Evolutionary conservation across 179 eudicot species (phyloP), one percentile per base, ranked within the genome.

Genomic region (Silene coronaria): DNA sequence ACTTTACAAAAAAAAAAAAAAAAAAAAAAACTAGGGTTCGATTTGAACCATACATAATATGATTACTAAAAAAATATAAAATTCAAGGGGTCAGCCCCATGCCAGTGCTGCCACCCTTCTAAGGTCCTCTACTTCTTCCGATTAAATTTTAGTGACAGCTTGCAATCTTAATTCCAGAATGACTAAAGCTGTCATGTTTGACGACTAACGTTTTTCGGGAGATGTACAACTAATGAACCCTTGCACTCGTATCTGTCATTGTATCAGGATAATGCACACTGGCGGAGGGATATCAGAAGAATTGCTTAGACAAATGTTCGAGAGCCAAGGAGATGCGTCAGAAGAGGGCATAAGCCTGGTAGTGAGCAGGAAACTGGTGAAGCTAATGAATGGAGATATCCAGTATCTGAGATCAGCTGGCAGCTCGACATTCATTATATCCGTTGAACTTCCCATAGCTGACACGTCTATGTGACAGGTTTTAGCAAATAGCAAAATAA

Each of bases 321-420:
- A 91, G 59, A 77, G 75, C 64, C 81, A 72, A 34, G 82, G 80
- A 10, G 92, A 90, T 1, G 67, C 90, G 19, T 83, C 89, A 0
- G 98, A 94, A 75, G 98, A 94, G 21, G 98, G 98, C 5, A 85
- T 94, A 36, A 90, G 98, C 84, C 79, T 92, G 22, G 87, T 85
- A 1, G 81, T 94, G 46, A 88, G 95, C 82, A 82, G 97, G 76
- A 94, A 89, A 71, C 80, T 94, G 48, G 89, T 92, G 81, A 92
- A 89, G 82, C 89, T 89, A 74, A 94, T 94, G 98, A 94, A 89
- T 72, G 98, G 98, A 57, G 98, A 94, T 12, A 87, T 94, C 70
- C 92, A 87, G 65, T 92, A 92, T 77, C 79, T 94, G 58, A 88
- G 97, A 67, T 87, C 94, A 63, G 96, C 97, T 1, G 89, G 88